Evolutionary conservation across 75 land plant genomes (phyloP), one percentile per base, ranked within the genome.

Genomic region (Pinus tabuliformis): DNA sequence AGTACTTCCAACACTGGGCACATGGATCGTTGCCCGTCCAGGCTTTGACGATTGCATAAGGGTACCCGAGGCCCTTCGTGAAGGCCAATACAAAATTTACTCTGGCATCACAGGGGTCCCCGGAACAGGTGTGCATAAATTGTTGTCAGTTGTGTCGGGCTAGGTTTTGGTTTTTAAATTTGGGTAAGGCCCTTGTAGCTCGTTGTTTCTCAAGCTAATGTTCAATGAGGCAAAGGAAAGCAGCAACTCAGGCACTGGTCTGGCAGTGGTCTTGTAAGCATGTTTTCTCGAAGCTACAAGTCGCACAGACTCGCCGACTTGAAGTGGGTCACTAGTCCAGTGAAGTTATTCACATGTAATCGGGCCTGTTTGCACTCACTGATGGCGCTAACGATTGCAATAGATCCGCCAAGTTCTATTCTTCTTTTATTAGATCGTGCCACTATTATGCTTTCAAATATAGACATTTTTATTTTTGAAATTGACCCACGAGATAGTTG

Each of bases 11-110:
- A n/a, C 93, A 93, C 0, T 16, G 20, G 3, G 5, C 21, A 79
- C 96, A 93, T 9, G 96, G 96, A 75, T 89, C 81, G 71, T 93
- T 91, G 12, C 96, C 96, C 45, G 72, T 78, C 96, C 96, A 93
- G 60, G 59, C 77, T 18, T 78, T 58, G 3, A 86, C 87, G 57
- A 91, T 76, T 1, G 8, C 71, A 28, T 6, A 70, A 9, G 95
- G 92, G 60, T 88, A 92, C 12, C 83, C 74, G 58, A 91, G 45
- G 0, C 79, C 62, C 54, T 74, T 72, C 0, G 76, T 76, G 58
- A 88, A 72, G 0, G 83, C 68, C 5, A 93, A 81, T 49, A 93
- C 62, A 1, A 74, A 73, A 65, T 84, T 62, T 21, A 93, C 88
- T 1, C 83, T 65, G 1, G 82, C 58, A 76, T 80, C 88, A 60